Evolutionary conservation across 1,284 basidiomycete species (phyloP).

Genomic region (Austropuccinia psidii): DNA sequence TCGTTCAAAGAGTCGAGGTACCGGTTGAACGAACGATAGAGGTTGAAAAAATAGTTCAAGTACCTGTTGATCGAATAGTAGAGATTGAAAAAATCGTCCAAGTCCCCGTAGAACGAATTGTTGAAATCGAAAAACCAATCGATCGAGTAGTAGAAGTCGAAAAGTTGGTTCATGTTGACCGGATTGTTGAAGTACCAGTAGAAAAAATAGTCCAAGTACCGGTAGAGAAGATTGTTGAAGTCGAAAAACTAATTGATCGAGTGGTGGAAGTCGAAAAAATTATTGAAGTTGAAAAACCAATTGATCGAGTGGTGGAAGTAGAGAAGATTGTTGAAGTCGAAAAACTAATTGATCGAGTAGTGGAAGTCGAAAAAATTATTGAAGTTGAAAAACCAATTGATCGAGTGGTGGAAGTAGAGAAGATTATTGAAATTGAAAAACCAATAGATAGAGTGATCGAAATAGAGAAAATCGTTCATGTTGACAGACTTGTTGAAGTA

Average conservation of each 20-base stretch:
- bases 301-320: conserved; percentile 49
- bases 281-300: conserved; percentile 44
- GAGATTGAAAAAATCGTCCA: conserved; percentile 50
- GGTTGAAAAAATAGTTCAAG: conserved; percentile 41
- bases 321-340: conserved; percentile 58
- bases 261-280: conserved; percentile 47
- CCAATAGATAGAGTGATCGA: conserved; percentile 42
- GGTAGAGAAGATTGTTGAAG: conserved; percentile 41
- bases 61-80: conserved; percentile 45
- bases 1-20: conserved; percentile 37
- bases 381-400: conserved; percentile 50
- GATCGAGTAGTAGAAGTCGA: conserved; percentile 44
- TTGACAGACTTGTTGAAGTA: conserved; percentile 47
- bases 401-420: conserved; percentile 46
- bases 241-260: conserved; percentile 39
- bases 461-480: conserved; percentile 46
- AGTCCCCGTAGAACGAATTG: conserved; percentile 51
- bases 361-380: conserved; percentile 50
- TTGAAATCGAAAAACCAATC: conserved; percentile 48
- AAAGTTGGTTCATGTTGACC: conserved; percentile 41
- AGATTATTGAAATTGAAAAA: conserved; percentile 47
- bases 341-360: conserved; percentile 40
- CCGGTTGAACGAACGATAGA: conserved; percentile 38
- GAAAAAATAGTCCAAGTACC: conserved; percentile 38
- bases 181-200: conserved; percentile 41